Evolutionary conservation across 2,329 filamentous ascomycete species (phyloP), one percentile per base, ranked within the genome.

Genomic region (Penicillium olsonii): DNA sequence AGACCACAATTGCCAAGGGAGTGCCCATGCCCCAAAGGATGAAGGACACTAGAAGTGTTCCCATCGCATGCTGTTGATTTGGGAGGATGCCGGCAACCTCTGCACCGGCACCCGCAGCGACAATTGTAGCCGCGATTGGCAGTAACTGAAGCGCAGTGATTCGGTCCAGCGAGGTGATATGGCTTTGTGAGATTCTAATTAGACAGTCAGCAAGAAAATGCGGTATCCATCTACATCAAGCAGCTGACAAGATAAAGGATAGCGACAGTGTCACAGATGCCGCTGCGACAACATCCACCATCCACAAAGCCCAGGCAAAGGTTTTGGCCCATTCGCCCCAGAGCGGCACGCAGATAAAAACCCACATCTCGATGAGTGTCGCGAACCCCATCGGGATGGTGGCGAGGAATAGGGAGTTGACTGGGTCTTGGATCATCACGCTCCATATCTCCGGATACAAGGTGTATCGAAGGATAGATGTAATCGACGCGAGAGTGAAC

Each of bases 21-120:
- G 78, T 76, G 4, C 84, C 83, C 49, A 83, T 81, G 0, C 85
- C 85, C 84, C 84, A 88, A 56, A 89, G 79, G 14, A 88, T 72
- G 62, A 88, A 90, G 3, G 78, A 84, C 14, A 75, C 75, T n/a
- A 87, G 70, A 18, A 89, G 61, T 0, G 86, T 89, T 31, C 78
- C 79, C 17, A 87, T 65, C 4, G 82, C 82, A 55, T 84, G 77
- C 15, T 75, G 66, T 1, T 70, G 68, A 54, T 84, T 72, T 2
- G 78, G 76, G 1, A 88, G 71, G 17, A 79, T 76, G n/a, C 77
- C 75, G 5, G 86, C 84, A 1, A 88, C 75, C 45, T 85, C 73
- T n/a, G 79, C 82, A 3, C 87, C 86, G 0, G 82, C 79, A 1
- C 82, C 83, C 0, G 86, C 76, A 1, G 84, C 83, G 43, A 89